These are phyloP conservation scores for Plenodomus tracheiphilus DNA, from an alignment of 2,329 filamentous ascomycete species.

Conservation along the genomic window DNA sequence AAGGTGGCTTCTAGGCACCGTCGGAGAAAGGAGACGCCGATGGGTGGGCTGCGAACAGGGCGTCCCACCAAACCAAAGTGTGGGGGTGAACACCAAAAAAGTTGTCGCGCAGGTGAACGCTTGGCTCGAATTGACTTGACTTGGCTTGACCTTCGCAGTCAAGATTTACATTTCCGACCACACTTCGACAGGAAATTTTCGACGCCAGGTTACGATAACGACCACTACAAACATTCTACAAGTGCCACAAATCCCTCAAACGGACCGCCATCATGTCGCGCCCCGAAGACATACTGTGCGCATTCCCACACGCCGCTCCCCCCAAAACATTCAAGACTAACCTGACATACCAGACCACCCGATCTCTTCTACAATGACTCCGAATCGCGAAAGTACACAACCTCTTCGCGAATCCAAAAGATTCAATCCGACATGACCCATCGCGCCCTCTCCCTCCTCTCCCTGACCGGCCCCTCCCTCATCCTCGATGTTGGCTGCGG, in stretches of 20 bases:
- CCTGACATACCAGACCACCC: conserved; percentile 65
- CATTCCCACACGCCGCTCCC: conserved; percentile 14
- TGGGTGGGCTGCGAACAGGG: conserved; percentile 10
- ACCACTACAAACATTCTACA: background rate
- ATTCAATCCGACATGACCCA: conserved; percentile 95
- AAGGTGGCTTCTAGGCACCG: conserved; percentile 27
- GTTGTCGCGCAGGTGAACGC: conserved; percentile 16
- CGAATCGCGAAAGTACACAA: conserved; percentile 97
- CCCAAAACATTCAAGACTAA: conserved; percentile 13
- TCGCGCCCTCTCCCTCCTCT: conserved; percentile 87
- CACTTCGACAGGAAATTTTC: background rate
- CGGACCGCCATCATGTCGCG: conserved; percentile 77
- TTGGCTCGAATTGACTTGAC: conserved; percentile 16
- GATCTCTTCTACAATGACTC: conserved; percentile 97
- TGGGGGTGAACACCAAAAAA: conserved; percentile 30
- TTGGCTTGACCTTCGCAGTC: conserved; percentile 2
- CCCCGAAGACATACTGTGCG: conserved; percentile 90
- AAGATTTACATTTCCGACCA: background rate
- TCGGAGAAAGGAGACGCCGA: conserved; percentile 18
- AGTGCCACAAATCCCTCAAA: background rate
- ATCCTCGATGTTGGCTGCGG: conserved; percentile 98
- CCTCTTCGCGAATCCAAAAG: conserved; percentile 89
- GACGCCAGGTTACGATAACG: background rate
- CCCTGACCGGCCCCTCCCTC: conserved; percentile 75
- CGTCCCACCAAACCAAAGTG: conserved; percentile 6